Percentiles rank a stretch among this genome's conserved stretches.
Evolutionary conservation across 2,329 filamentous ascomycete genomes (phyloP).

Genomic region (Metarhizium humberi): DNA sequence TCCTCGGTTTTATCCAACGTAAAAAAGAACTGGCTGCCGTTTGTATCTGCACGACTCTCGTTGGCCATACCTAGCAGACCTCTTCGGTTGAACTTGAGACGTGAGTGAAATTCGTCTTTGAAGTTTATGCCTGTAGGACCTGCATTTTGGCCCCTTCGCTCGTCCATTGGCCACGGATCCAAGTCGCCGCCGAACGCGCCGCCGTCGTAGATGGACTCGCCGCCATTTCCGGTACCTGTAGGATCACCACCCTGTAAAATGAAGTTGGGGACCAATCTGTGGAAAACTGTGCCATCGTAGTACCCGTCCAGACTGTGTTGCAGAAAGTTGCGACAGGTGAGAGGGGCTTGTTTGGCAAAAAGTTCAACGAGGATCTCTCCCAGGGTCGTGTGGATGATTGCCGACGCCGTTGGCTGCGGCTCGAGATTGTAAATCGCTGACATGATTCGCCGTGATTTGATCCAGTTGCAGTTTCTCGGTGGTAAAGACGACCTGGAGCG

Average conservation of each 20-base stretch:
- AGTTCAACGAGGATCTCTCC: constrained; percentile 88
- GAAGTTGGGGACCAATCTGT: constrained; percentile 85
- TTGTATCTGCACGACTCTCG: constrained; percentile 64
- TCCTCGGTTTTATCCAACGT: constrained; percentile 80
- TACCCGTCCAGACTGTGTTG: constrained; percentile 93
- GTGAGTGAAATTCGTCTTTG: constrained; percentile 82
- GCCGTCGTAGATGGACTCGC: constrained; percentile 85
- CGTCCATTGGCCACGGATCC: constrained; percentile 63
- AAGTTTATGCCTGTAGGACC: constrained; percentile 51
- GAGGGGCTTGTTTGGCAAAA: constrained; percentile 87
- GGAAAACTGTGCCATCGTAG: constrained; percentile 89
- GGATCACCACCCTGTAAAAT: constrained; percentile 93
- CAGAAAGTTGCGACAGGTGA: constrained; percentile 90
- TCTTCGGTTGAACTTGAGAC: constrained; percentile 85
- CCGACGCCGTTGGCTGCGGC: constrained; percentile 86
- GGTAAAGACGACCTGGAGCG: not conserved
- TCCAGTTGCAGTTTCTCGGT: not conserved
- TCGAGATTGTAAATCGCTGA: constrained; percentile 89
- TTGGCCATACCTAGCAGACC: constrained; percentile 96
- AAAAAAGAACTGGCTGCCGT: constrained; percentile 96
- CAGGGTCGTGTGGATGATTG: constrained; percentile 78
- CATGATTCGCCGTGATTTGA: constrained; percentile 42
- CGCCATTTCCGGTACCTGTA: constrained; percentile 83
- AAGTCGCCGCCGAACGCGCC: constrained; percentile 63
- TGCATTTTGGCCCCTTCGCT: constrained; percentile 52